Conservation (phyloP, 202 grass and related monocot genomes). For the Panicum virgatum region DNA sequence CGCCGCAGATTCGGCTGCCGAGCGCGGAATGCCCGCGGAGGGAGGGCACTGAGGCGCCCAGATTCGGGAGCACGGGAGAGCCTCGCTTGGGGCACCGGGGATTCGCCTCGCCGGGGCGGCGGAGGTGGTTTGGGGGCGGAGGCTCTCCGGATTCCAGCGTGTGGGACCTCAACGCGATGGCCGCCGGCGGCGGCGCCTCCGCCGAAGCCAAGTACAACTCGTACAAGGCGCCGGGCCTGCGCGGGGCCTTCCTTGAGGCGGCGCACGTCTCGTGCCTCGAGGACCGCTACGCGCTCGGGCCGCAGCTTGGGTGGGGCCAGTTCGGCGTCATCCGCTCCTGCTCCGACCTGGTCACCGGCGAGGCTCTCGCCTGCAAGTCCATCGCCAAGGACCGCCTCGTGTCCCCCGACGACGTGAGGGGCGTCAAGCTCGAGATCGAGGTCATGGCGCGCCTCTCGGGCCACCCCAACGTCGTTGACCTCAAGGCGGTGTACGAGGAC, state of each 20-base stretch:
- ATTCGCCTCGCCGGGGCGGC: background rate
- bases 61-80: slow-evolving; percentile 22
- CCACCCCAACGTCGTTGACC: slow-evolving; percentile 86
- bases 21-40: slow-evolving; percentile 2
- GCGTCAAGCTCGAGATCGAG: slow-evolving; percentile 91
- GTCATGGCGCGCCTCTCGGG: slow-evolving; percentile 89
- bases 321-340: slow-evolving; percentile 93
- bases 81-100: background rate
- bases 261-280: slow-evolving; percentile 78
- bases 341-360: slow-evolving; percentile 78
- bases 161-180: slow-evolving; percentile 50
- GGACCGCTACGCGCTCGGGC: slow-evolving; percentile 70
- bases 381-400: slow-evolving; percentile 88
- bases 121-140: background rate
- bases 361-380: slow-evolving; percentile 86
- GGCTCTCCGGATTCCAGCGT: slow-evolving; percentile 23
- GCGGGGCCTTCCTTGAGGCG: slow-evolving; percentile 70
- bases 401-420: slow-evolving; percentile 76
- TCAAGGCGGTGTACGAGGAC: slow-evolving; percentile 95
- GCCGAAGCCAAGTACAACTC: slow-evolving; percentile 55
- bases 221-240: slow-evolving; percentile 70
- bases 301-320: slow-evolving; percentile 89
- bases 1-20: slow-evolving; percentile 44
- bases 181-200: slow-evolving; percentile 36
- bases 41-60: slow-evolving; percentile 19